These are phyloP conservation scores for Penicillium occitanis DNA, from an alignment of 2,329 filamentous ascomycete genomes.

Conservation along the genomic window DNA sequence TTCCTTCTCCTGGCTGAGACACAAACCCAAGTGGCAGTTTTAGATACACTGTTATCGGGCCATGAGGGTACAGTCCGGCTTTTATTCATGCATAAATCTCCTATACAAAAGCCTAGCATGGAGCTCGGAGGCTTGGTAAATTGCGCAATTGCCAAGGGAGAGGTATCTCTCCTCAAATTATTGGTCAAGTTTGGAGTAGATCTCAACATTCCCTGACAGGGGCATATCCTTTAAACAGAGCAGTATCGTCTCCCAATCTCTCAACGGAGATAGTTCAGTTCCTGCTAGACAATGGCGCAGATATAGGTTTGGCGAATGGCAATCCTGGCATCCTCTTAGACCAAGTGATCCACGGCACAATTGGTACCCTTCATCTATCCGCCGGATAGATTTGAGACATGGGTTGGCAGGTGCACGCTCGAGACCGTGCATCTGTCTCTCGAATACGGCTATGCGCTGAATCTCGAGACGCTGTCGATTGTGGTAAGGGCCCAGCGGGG, in stretches of 20 bases:
- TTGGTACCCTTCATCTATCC: not conserved
- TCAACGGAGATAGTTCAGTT: constrained; percentile 1
- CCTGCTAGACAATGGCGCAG: constrained; percentile 8
- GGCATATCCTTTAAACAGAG: not conserved
- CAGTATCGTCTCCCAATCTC: not conserved
- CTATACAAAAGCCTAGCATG: not conserved
- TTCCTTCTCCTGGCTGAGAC: not conserved
- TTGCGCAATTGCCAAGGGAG: not conserved
- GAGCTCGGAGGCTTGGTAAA: not conserved
- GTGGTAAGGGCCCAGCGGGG: not conserved
- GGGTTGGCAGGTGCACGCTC: not conserved
- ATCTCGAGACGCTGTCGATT: not conserved
- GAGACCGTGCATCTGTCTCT: not conserved
- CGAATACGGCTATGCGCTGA: not conserved
- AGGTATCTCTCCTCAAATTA: not conserved
- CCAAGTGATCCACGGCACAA: not conserved
- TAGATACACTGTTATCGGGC: not conserved
- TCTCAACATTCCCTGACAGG: not conserved
- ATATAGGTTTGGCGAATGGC: constrained; percentile 5
- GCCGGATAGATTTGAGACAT: not conserved
- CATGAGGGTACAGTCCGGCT: not conserved
- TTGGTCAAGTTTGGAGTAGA: not conserved
- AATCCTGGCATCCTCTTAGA: not conserved
- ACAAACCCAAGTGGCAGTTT: not conserved
- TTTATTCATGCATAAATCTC: not conserved